These are phyloP conservation scores for Wickerhamia fluorescens DNA, from an alignment of 805 yeast genomes.

Conservation along the genomic window DNA sequence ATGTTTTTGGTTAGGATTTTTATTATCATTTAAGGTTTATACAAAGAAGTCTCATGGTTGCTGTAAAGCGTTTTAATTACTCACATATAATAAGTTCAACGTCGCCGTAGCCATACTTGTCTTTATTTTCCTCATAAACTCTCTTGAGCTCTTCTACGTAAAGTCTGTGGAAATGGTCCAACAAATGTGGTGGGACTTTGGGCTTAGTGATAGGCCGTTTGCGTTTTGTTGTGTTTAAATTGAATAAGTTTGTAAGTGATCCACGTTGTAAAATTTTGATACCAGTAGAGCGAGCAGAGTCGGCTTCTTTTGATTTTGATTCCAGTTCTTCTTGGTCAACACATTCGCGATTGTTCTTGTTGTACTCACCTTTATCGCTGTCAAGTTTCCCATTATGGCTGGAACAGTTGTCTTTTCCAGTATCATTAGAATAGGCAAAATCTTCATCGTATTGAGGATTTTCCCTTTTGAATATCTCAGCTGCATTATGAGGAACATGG, in stretches of 20 bases:
- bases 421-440: constrained; percentile 9
- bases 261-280: constrained; percentile 21
- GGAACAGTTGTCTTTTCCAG: constrained; percentile 3
- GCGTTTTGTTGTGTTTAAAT: constrained; percentile 8
- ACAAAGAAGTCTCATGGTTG: too few species aligned
- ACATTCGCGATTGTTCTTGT: neutral
- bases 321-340: neutral
- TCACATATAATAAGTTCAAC: constrained; percentile 42
- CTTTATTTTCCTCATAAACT: constrained; percentile 63
- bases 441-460: constrained; percentile 16
- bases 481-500: constrained; percentile 39
- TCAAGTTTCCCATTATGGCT: constrained; percentile 2
- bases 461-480: constrained; percentile 22
- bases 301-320: neutral
- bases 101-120: constrained; percentile 43
- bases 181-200: constrained; percentile 32
- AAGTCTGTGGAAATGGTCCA: constrained; percentile 64
- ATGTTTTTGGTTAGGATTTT: neutral
- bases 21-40: too few species aligned
- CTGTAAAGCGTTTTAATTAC: constrained; percentile 9
- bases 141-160: constrained; percentile 59
- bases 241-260: constrained; percentile 26
- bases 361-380: constrained; percentile 1
- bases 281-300: constrained; percentile 27
- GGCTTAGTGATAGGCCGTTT: constrained; percentile 14